A percentile compares a stretch with the other conserved stretches of the same genome.
These are phyloP conservation scores for Vaccinium corymbosum DNA, from an alignment of 148 eudicot species.

Conservation along the genomic window DNA sequence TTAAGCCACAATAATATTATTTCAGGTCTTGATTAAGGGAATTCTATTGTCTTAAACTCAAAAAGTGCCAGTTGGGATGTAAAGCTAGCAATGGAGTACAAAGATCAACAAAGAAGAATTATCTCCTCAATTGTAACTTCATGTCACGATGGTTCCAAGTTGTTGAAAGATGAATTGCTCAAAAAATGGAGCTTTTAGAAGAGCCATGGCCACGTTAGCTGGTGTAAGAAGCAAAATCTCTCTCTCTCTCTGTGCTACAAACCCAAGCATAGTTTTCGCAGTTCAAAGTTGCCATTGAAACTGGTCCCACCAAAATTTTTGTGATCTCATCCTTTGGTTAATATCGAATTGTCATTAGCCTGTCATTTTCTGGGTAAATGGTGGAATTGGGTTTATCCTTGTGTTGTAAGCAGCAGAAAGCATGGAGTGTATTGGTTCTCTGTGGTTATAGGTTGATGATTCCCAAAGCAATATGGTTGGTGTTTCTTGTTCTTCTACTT, in stretches of 20 bases:
- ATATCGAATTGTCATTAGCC: background rate
- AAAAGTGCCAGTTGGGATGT: constrained; percentile 60
- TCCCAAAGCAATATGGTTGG: background rate
- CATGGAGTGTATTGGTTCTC: constrained; percentile 13
- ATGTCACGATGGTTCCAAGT: constrained; percentile 41
- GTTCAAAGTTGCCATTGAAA: background rate
- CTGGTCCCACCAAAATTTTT: background rate
- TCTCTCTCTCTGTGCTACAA: background rate
- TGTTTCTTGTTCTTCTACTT: constrained; percentile 8
- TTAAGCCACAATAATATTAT: background rate
- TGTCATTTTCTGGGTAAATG: background rate
- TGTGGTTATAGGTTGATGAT: background rate
- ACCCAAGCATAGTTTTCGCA: background rate
- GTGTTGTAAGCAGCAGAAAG: constrained; percentile 4
- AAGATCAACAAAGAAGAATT: constrained; percentile 52
- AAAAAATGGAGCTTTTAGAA: constrained; percentile 29
- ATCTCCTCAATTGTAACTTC: constrained; percentile 60
- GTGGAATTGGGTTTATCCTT: background rate
- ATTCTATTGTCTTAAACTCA: constrained; percentile 22
- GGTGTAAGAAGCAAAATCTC: background rate
- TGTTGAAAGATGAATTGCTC: constrained; percentile 38
- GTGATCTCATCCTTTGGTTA: background rate
- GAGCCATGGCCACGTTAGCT: constrained; percentile 18
- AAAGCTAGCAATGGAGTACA: constrained; percentile 63
- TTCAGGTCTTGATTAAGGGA: background rate